phyloP scores from a whole-genome alignment of 2,329 filamentous ascomycete species.

The Microsporum audouinii region DNA sequence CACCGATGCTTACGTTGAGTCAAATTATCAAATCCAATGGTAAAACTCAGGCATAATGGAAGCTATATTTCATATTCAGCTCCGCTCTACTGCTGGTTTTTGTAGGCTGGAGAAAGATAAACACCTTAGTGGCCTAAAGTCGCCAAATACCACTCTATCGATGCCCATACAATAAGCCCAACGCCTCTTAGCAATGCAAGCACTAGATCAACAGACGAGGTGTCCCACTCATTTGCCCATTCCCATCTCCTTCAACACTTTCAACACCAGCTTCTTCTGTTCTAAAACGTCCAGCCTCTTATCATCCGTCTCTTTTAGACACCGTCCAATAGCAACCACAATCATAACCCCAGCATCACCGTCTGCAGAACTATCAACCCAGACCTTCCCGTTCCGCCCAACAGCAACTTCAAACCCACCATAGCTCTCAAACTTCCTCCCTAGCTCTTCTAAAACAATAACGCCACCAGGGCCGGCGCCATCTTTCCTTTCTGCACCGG shows the following conservation, averaged over 20 bases:
- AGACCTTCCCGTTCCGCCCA: constrained; percentile 82
- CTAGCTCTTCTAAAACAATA: constrained; percentile 68
- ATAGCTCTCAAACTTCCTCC: constrained; percentile 51
- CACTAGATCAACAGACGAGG: not conserved
- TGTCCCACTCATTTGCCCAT: constrained; percentile 8
- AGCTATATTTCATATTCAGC: too few species aligned
- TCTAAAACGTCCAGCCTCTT: constrained; percentile 34
- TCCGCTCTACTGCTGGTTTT: too few species aligned
- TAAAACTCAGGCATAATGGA: too few species aligned
- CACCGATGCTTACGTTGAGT: too few species aligned
- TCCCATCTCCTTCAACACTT: constrained; percentile 32
- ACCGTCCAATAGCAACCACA: constrained; percentile 66
- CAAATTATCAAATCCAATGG: too few species aligned
- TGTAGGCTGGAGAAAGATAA: not conserved
- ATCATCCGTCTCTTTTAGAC: constrained; percentile 67
- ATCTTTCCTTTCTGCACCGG: constrained; percentile 21
- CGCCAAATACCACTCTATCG: not conserved
- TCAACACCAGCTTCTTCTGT: constrained; percentile 37
- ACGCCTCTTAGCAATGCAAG: not conserved
- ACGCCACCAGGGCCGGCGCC: constrained; percentile 49
- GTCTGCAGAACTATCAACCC: constrained; percentile 64
- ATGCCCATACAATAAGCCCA: not conserved
- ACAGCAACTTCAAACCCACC: constrained; percentile 82
- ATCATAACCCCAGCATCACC: constrained; percentile 47
- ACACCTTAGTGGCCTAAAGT: not conserved